Conservation (phyloP, 768 basidiomycete species). For the Leccinum subgranulosum region DNA sequence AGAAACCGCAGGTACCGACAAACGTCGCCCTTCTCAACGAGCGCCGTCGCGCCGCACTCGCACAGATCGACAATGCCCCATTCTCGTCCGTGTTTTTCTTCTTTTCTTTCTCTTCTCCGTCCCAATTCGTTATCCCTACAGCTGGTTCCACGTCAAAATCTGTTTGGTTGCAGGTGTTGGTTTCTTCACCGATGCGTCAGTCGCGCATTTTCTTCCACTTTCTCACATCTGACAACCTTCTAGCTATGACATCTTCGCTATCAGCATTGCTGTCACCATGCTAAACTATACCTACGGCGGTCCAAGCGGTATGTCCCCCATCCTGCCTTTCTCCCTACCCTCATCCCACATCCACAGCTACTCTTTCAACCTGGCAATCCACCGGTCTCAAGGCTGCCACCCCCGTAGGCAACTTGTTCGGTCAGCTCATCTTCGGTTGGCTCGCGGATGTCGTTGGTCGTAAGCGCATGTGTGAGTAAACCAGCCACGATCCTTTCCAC, state of each 20-base stretch:
- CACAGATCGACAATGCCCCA: conserved; percentile 82
- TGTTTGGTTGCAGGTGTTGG: conserved; percentile 73
- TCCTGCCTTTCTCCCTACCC: neutral
- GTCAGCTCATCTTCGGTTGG: conserved; percentile 79
- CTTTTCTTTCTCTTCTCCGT: neutral
- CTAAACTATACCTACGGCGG: conserved; percentile 70
- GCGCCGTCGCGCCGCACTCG: conserved; percentile 74
- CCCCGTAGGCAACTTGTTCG: conserved; percentile 71
- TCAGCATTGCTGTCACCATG: conserved; percentile 83
- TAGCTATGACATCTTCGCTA: conserved; percentile 82
- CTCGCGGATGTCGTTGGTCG: conserved; percentile 75
- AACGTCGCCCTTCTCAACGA: conserved; percentile 52
- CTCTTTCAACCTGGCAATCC: conserved; percentile 55
- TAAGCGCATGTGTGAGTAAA: conserved; percentile 72
- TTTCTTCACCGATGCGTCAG: conserved; percentile 86
- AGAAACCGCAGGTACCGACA: conserved; percentile 18
- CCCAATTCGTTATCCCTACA: conserved; percentile 21
- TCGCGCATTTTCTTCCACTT: neutral
- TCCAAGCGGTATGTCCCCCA: conserved; percentile 23
- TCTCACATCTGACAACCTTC: neutral
- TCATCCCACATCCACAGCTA: conserved; percentile 4
- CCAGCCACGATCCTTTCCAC: neutral
- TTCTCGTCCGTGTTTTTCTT: conserved; percentile 59
- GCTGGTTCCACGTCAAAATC: conserved; percentile 85
- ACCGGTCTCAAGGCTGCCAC: conserved; percentile 78